Evolutionary conservation across 2,329 filamentous ascomycete species (phyloP), one percentile per base, ranked within the genome.

Genomic region (Epichloe sylvatica): DNA sequence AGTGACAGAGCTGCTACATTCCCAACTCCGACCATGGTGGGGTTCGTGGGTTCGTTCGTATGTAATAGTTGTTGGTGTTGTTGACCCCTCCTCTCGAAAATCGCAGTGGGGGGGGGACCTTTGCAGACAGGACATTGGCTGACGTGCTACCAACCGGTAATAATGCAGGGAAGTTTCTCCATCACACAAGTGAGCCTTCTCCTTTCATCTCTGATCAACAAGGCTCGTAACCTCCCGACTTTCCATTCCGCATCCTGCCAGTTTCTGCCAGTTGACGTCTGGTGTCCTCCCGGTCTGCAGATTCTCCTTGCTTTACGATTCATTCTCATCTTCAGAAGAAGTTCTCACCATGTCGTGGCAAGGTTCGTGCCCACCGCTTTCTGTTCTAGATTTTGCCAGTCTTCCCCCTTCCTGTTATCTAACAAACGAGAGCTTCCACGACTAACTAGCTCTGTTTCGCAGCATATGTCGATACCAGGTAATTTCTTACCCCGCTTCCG

Each of bases 271-370:
- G n/a, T 30, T 34, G 48, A 23, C 40, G 35, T 45, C 49, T 43
- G 48, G 30, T 30, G 30, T n/a, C 49, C 23, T 41, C 37, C 46
- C 38, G 46, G 46, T 19, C 49, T 39, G 40, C n/a, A 43, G 35
- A 45, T 21, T 17, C 49, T 45, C 37, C 44, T 40, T 46, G 34
- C 34, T 47, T 33, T 51, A 39, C 37, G 25, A 37, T 25, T 25
- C 43, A 35, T 45, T 30, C 44, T 42, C 36, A 30, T 47, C 42
- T 37, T 34, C 53, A 47, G 33, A 47, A 21, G 21, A 21, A 21
- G 50, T 49, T 53, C 46, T 54, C 58, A 78, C 59, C 64, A 84
- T 86, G 82, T 85, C 81, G 69, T 85, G 82, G 81, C 82, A 87
- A 83, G 79, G 83, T 86, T 62, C 60, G 62, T 62, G 35, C 36